These are phyloP conservation scores for Orbilia javanica DNA, from an alignment of 2,329 filamentous ascomycete genomes.

Conservation along the genomic window DNA sequence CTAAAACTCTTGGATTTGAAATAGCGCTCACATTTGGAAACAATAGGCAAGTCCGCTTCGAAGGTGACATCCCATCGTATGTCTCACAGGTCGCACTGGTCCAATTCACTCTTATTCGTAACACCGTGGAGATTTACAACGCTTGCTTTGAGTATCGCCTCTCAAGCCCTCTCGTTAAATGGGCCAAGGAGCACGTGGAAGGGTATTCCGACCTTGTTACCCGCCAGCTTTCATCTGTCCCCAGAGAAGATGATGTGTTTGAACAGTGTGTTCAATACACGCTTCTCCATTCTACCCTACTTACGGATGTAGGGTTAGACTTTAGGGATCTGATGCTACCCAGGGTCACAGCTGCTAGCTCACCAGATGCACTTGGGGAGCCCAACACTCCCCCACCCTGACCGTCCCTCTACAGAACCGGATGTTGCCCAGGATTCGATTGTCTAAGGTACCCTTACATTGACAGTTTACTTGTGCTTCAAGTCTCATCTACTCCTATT, in stretches of 20 bases:
- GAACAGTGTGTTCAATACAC: constrained; percentile 84
- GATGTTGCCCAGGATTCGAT: not conserved
- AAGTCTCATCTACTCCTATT: not conserved
- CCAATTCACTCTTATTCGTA: constrained; percentile 93
- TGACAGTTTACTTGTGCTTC: not conserved
- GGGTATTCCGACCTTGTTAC: constrained; percentile 86
- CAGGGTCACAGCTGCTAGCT: constrained; percentile 5
- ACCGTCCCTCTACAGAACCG: not conserved
- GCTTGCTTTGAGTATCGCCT: constrained; percentile 85
- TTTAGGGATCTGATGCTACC: constrained; percentile 76
- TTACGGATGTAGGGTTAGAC: constrained; percentile 88
- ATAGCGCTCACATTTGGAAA: constrained; percentile 3
- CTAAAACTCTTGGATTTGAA: not conserved
- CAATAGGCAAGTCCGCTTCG: constrained; percentile 88
- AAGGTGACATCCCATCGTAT: constrained; percentile 90
- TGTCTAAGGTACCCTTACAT: not conserved
- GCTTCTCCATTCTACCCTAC: constrained; percentile 80
- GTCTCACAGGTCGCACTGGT: constrained; percentile 96
- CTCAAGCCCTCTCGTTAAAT: constrained; percentile 95
- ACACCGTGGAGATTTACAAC: constrained; percentile 91
- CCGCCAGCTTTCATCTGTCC: constrained; percentile 87
- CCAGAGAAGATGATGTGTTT: constrained; percentile 81
- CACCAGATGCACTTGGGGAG: constrained; percentile 34
- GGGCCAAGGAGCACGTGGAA: constrained; percentile 96
- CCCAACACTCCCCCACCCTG: not conserved